Evolutionary conservation across 2,329 filamentous ascomycete species (phyloP).

Genomic region (Geoglossum cookeanum): DNA sequence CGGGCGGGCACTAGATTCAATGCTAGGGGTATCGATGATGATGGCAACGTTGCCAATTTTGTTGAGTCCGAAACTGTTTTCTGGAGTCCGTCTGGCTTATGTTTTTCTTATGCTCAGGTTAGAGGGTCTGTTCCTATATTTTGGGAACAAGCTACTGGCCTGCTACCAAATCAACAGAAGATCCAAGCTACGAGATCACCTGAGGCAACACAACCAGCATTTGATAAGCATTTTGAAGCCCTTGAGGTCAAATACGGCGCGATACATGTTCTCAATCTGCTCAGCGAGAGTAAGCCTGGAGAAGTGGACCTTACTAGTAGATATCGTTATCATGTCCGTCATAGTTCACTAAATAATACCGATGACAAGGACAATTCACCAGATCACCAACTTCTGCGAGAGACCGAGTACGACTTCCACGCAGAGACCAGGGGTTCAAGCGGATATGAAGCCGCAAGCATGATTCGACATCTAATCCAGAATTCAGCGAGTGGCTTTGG

Average conservation of each 20-base stretch:
- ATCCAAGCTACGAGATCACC: slow-evolving; percentile 75
- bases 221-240: slow-evolving; percentile 86
- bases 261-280: slow-evolving; percentile 78
- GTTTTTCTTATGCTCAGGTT: slow-evolving; percentile 87
- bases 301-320: slow-evolving; percentile 68
- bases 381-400: slow-evolving; percentile 56
- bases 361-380: slow-evolving; percentile 32
- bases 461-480: slow-evolving; percentile 62
- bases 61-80: slow-evolving; percentile 95
- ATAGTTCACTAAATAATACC: slow-evolving; percentile 47
- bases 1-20: slow-evolving; percentile 93
- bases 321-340: slow-evolving; percentile 58
- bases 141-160: slow-evolving; percentile 82
- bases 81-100: slow-evolving; percentile 56
- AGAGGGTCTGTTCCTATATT: slow-evolving; percentile 89
- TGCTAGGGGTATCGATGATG: slow-evolving; percentile 90
- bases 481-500: slow-evolving; percentile 70
- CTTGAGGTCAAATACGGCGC: slow-evolving; percentile 74
- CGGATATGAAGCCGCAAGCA: slow-evolving; percentile 78
- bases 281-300: slow-evolving; percentile 75
- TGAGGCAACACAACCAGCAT: slow-evolving; percentile 83
- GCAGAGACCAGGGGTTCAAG: slow-evolving; percentile 73
- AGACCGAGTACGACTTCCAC: slow-evolving; percentile 91
- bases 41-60: slow-evolving; percentile 94
- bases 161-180: slow-evolving; percentile 85